Evolutionary conservation across 192 early-diverging fungal genomes (phyloP), one percentile per base, ranked within the genome.

Genomic region (Paraglomus brasilianum): DNA sequence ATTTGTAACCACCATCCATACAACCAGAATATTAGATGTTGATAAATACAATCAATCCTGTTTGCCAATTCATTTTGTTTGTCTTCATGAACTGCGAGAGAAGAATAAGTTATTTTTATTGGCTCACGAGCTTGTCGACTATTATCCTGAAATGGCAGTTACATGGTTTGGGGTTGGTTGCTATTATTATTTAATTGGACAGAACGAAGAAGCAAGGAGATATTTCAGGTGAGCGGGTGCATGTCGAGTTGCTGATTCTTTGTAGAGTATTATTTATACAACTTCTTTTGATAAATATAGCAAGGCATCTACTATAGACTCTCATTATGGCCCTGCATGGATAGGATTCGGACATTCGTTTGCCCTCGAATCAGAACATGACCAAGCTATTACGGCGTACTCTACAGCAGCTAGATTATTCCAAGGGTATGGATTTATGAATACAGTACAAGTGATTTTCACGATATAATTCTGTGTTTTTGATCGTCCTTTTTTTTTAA

Each of bases 271-370:
- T 49, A 65, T 45, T 19, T 65, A 65, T 67, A 21, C 14, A 52
- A 42, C 47, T 41, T 8, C 43, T 36, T 10, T 50, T 43, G 36
- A 45, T 72, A 3, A 30, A 53, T 78, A 71, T 74, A 82, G 78
- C 59, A 87, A 91, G 72, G 75, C 88, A 1, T 77, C 85, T 6
- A 72, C 70, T 1, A 81, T 91, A 41, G 86, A 94, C 71, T 68
- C 75, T 10, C 72, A 75, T 44, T 90, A 82, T 80, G 87, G 81
- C 0, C 79, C 83, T 7, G 90, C 85, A 19, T 95, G 93, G 93
- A 73, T 95, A 19, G 91, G 87, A 11, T 88, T 87, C 69, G 93
- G 84, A 6, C 91, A 94, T 73, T 79, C 89, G n/a, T 91, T 91
- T 74, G 82, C 89, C 8, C 70, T 78, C 9, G 91, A 92, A 68